phyloP scores from a whole-genome alignment of 345 rosid genomes.

The Melastoma malabathricum region DNA sequence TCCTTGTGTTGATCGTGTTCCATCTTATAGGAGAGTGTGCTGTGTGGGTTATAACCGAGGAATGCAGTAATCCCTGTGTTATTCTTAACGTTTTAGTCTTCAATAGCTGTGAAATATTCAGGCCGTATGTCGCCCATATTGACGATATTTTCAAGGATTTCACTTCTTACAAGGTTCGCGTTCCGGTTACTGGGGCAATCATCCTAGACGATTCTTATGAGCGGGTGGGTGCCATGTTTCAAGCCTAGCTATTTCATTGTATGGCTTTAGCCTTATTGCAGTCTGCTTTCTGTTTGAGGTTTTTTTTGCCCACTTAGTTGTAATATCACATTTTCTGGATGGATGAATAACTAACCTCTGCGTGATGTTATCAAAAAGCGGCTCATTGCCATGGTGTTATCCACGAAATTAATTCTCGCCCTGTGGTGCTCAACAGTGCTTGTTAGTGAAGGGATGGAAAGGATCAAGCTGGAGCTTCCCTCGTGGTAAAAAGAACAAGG shows the following conservation, averaged over 20 bases:
- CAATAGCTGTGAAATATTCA: constrained; percentile 78
- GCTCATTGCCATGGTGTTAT: too few relatives aligned
- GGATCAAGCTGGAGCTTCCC: constrained; percentile 99
- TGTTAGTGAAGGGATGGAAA: constrained; percentile 99
- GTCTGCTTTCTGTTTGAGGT: too few relatives aligned
- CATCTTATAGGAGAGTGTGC: too few relatives aligned
- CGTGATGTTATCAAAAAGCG: too few relatives aligned
- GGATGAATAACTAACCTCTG: too few relatives aligned
- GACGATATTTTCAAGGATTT: constrained; percentile 95
- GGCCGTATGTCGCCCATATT: constrained; percentile 83
- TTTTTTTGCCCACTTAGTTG: too few relatives aligned
- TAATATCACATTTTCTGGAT: too few relatives aligned
- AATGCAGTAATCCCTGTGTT: not conserved
- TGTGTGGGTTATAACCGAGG: too few relatives aligned
- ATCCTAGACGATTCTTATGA: constrained; percentile 88
- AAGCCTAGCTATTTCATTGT: not conserved
- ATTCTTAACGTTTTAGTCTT: constrained; percentile 56
- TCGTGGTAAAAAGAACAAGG: constrained; percentile 97
- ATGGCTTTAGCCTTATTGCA: not conserved
- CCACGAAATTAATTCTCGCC: too few relatives aligned
- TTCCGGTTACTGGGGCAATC: constrained; percentile 97
- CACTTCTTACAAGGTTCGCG: constrained; percentile 93
- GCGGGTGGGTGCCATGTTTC: constrained; percentile 41
- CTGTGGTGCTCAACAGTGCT: constrained; percentile 14
- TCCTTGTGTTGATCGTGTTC: too few relatives aligned